Percentiles rank a stretch among this genome's conserved stretches.
phyloP scores from a whole-genome alignment of 345 rosid genomes.

The Eucalyptus regnans region DNA sequence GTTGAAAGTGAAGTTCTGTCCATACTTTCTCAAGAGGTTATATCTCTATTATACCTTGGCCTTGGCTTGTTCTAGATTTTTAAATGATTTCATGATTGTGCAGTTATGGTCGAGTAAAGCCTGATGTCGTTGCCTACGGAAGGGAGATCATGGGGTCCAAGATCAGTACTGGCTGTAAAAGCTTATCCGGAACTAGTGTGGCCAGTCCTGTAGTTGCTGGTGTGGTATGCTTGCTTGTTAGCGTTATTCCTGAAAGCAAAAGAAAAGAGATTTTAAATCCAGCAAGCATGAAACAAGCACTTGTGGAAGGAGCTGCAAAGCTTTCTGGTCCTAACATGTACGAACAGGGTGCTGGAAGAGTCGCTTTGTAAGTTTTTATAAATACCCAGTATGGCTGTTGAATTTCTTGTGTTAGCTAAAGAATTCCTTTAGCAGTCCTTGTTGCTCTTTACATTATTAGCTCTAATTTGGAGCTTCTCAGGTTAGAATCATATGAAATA shows the following conservation, averaged over 20 bases:
- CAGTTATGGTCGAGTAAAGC: conserved; percentile 95
- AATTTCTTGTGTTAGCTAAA: background rate
- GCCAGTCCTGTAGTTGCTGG: conserved; percentile 99
- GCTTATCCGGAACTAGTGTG: conserved; percentile 96
- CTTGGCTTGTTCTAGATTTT: background rate
- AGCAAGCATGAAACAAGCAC: conserved; percentile 98
- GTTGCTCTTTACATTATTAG: background rate
- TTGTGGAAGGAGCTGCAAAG: conserved; percentile 98
- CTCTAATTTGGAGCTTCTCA: conserved; percentile 38
- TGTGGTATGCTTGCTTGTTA: conserved; percentile 87
- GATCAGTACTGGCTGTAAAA: conserved; percentile 93
- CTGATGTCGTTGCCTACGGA: conserved; percentile 96
- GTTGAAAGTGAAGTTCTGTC: background rate
- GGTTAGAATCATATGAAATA: conserved; percentile 95
- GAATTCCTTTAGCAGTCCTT: background rate
- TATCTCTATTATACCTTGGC: background rate
- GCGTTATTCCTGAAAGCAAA: conserved; percentile 62
- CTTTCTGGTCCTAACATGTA: conserved; percentile 92
- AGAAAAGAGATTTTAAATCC: conserved; percentile 79
- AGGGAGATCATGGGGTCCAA: conserved; percentile 96
- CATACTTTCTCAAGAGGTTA: background rate
- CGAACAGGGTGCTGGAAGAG: conserved; percentile 99
- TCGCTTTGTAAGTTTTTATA: conserved; percentile 61
- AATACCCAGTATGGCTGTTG: background rate
- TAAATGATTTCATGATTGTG: background rate